Percentiles rank a stretch among this genome's conserved stretches.
Conservation (phyloP, 23 red algal genomes). For the Cyanidioschyzon merolae region DNA sequence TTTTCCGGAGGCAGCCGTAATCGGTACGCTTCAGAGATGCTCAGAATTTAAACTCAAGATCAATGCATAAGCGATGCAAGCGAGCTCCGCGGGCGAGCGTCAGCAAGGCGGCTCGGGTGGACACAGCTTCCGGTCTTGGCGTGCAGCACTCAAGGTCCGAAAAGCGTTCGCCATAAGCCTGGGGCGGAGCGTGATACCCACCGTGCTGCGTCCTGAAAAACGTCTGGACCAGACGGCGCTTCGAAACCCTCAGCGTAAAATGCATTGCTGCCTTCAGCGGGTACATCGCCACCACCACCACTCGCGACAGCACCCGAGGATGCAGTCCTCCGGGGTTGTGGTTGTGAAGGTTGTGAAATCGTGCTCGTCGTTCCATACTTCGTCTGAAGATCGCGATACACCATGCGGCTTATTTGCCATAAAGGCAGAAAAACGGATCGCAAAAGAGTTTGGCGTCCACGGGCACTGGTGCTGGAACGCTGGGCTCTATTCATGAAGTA, state of each 20-base stretch:
- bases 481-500: not conserved
- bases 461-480: not conserved
- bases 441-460: not conserved
- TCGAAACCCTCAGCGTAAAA: not conserved
- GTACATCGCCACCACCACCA: too few species aligned
- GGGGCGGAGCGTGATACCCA: not conserved
- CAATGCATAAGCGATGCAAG: too few species aligned
- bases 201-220: not conserved
- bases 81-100: too few species aligned
- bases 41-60: too few species aligned
- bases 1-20: too few species aligned
- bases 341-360: too few species aligned
- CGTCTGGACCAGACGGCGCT: not conserved
- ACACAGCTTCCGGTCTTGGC: not conserved
- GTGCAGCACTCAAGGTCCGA: not conserved
- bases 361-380: not conserved
- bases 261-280: not conserved
- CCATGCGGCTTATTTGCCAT: not conserved
- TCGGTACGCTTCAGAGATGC: too few species aligned
- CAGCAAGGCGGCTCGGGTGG: too few species aligned
- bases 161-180: not conserved
- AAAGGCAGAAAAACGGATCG: not conserved
- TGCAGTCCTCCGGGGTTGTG: too few species aligned
- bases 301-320: too few species aligned
- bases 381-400: not conserved